Percentiles rank a stretch among this genome's conserved stretches.
Evolutionary conservation across 2,329 filamentous ascomycete species (phyloP).

Genomic region (Exophiala phaeomuriformis): DNA sequence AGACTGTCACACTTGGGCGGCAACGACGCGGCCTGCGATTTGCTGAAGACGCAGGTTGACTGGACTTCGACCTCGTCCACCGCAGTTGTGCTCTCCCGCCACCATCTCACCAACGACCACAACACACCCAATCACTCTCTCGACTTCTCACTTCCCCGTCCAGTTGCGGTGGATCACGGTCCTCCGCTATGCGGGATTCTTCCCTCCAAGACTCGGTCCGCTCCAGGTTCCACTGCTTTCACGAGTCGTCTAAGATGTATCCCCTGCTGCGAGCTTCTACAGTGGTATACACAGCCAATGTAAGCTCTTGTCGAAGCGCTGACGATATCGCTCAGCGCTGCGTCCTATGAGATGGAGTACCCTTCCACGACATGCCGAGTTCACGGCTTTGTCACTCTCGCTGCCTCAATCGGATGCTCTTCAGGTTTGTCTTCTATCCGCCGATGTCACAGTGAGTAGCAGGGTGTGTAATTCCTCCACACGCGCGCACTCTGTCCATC

Average conservation of each 20-base stretch:
- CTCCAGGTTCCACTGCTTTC: slow-evolving; percentile 14
- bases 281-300: slow-evolving; percentile 20
- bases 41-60: not conserved
- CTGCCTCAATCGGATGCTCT: slow-evolving; percentile 5
- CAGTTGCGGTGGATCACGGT: not conserved
- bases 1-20: slow-evolving; percentile 8
- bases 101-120: not conserved
- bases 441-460: slow-evolving; percentile 23
- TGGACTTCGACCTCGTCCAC: not conserved
- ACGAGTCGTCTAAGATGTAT: slow-evolving; percentile 4
- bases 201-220: slow-evolving; percentile 14
- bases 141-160: not conserved
- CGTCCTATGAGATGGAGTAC: not conserved
- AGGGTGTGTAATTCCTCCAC: slow-evolving; percentile 14
- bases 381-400: not conserved
- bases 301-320: slow-evolving; percentile 21
- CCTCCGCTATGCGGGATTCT: not conserved
- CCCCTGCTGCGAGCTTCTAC: not conserved
- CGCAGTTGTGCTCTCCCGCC: not conserved
- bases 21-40: not conserved
- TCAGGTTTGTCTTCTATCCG: slow-evolving; percentile 2
- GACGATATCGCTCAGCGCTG: slow-evolving; percentile 16
- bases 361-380: not conserved
- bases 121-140: not conserved
- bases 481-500: slow-evolving; percentile 13